A percentile compares a stretch with the other conserved stretches of the same genome.
Conservation (phyloP, 176 grass and related monocot genomes). For the Miscanthus lutarioriparius region DNA sequence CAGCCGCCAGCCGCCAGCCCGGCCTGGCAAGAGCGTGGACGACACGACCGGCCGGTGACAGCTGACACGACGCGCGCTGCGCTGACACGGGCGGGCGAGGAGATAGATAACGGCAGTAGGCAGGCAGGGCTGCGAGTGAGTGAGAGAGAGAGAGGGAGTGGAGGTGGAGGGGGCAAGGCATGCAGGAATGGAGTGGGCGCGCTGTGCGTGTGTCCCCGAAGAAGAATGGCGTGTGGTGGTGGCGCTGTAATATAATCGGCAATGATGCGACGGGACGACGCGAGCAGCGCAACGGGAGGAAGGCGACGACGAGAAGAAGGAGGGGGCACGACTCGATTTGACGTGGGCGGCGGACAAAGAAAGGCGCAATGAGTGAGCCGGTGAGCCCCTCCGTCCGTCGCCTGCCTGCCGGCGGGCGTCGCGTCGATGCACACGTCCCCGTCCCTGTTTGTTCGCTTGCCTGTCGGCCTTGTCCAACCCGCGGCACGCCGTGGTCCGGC, state of each 20-base stretch:
- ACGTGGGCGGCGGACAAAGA: conserved; percentile 34
- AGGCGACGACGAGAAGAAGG: background rate
- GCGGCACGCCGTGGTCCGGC: background rate
- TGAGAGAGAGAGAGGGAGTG: too few relatives aligned
- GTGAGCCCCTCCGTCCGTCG: background rate
- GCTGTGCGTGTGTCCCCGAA: background rate
- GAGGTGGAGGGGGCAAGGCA: too few relatives aligned
- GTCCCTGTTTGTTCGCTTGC: background rate
- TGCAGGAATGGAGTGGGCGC: background rate
- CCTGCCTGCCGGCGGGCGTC: background rate
- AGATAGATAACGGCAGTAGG: background rate
- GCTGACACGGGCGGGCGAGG: background rate
- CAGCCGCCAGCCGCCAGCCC: background rate
- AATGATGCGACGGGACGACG: conserved; percentile 17
- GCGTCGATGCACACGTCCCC: background rate
- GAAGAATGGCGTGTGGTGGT: conserved; percentile 19
- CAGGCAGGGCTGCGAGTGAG: background rate
- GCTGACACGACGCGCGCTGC: background rate
- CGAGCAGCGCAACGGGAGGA: background rate
- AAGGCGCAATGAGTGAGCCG: conserved; percentile 29
- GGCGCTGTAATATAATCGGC: conserved; percentile 37
- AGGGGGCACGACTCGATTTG: conserved; percentile 20
- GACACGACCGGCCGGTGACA: background rate
- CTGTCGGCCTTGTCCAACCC: background rate
- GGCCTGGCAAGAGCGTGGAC: background rate